These are phyloP conservation scores for Xylaria sp. DNA, from an alignment of 2,329 filamentous ascomycete genomes.

Conservation along the genomic window DNA sequence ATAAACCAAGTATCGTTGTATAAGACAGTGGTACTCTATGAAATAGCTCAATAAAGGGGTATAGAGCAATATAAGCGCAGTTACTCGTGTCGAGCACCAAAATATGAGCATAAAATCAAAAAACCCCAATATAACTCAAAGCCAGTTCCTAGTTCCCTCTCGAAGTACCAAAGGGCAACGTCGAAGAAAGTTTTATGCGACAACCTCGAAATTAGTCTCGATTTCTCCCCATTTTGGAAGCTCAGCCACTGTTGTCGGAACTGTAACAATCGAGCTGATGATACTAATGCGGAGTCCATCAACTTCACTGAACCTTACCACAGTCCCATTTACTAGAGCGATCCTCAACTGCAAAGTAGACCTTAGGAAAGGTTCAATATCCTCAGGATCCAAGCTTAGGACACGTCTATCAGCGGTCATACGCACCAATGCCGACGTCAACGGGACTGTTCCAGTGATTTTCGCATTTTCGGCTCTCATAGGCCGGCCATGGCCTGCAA, in stretches of 20 bases:
- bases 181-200: slow-evolving; percentile 25
- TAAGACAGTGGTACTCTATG: background rate
- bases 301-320: slow-evolving; percentile 39
- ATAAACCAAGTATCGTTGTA: slow-evolving; percentile 5
- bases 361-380: slow-evolving; percentile 50
- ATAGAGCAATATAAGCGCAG: background rate
- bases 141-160: slow-evolving; percentile 9
- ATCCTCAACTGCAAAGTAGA: slow-evolving; percentile 45
- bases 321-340: slow-evolving; percentile 37
- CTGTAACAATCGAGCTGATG: slow-evolving; percentile 46
- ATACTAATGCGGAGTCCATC: slow-evolving; percentile 45
- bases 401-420: slow-evolving; percentile 47
- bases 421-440: slow-evolving; percentile 56
- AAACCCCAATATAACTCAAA: slow-evolving; percentile 22
- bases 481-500: slow-evolving; percentile 45
- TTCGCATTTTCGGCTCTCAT: slow-evolving; percentile 43
- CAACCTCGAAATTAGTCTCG: slow-evolving; percentile 38
- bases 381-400: slow-evolving; percentile 44
- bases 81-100: background rate
- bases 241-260: slow-evolving; percentile 41
- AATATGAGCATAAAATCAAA: slow-evolving; percentile 27
- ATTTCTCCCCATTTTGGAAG: slow-evolving; percentile 47
- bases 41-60: background rate
- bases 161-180: slow-evolving; percentile 4
- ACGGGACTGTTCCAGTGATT: slow-evolving; percentile 56